phyloP scores from a whole-genome alignment of 768 basidiomycete genomes.

The Piloderma croceum region DNA sequence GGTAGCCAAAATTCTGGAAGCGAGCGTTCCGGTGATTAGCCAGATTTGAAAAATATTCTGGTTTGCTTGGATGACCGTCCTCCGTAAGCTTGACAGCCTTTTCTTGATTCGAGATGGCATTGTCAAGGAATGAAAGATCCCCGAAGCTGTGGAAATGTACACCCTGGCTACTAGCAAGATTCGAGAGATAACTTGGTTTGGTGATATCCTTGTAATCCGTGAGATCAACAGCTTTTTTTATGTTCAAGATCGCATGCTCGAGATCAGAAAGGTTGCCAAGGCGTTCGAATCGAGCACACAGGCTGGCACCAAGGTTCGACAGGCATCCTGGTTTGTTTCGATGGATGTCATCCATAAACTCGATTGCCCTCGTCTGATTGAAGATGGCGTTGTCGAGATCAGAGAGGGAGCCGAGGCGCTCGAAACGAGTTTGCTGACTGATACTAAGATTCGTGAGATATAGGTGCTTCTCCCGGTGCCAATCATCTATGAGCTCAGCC shows the following conservation, averaged over 20 bases:
- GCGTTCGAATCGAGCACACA: conserved; percentile 17
- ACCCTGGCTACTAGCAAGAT: no score
- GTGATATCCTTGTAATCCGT: no score
- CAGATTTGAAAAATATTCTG: no score
- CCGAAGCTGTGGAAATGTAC: no score
- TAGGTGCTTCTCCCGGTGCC: conserved; percentile 1
- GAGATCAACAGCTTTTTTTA: no score
- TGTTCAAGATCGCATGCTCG: conserved; percentile 14
- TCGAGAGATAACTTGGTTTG: no score
- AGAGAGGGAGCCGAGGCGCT: conserved; percentile 13
- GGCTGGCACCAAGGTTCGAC: conserved; percentile 15
- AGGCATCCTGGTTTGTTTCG: conserved; percentile 10
- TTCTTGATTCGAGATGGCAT: no score
- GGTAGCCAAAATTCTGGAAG: no score
- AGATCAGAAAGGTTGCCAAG: conserved; percentile 21
- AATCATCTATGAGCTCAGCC: conserved; percentile 6
- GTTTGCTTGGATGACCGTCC: no score
- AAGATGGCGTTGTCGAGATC: conserved; percentile 22
- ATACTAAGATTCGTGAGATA: conserved; percentile 16
- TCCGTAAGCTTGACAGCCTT: no score
- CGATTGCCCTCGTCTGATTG: conserved; percentile 8
- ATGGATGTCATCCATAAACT: conserved; percentile 12
- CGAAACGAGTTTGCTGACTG: conserved; percentile 18
- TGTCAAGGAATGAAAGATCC: no score
- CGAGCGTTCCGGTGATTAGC: no score